A percentile compares a stretch with the other conserved stretches of the same genome.
Evolutionary conservation across 306 rosid species (phyloP).

Genomic region (Prunus dulcis): DNA sequence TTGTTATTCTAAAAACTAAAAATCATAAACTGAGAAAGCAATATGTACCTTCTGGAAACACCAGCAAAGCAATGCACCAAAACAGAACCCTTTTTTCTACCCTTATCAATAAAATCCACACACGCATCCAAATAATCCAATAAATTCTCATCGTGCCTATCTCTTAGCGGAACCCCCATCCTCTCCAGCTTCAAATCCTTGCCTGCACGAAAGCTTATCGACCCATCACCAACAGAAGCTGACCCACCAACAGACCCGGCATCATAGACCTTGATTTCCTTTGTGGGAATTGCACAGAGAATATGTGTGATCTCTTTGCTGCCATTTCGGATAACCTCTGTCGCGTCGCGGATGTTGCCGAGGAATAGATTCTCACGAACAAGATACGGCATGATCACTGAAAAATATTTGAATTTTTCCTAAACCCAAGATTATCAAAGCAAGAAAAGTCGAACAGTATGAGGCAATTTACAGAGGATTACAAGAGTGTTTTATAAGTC

Average conservation of each 20-base stretch:
- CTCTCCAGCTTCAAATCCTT: conserved; percentile 68
- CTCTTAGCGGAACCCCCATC: conserved; percentile 70
- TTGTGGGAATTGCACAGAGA: conserved; percentile 59
- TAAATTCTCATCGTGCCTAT: too few relatives aligned
- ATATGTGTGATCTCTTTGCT: conserved; percentile 54
- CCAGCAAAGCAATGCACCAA: too few relatives aligned
- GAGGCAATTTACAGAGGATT: too few relatives aligned
- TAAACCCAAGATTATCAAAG: not conserved
- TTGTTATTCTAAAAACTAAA: too few relatives aligned
- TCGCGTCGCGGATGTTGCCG: conserved; percentile 76
- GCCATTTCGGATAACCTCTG: conserved; percentile 57
- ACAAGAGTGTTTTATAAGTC: too few relatives aligned
- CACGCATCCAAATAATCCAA: too few relatives aligned
- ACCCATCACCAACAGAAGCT: conserved; percentile 27
- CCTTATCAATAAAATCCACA: too few relatives aligned
- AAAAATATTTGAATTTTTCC: not conserved
- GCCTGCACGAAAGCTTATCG: conserved; percentile 70
- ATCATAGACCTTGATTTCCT: conserved; percentile 58
- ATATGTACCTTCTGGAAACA: too few relatives aligned
- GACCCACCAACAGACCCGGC: conserved; percentile 29
- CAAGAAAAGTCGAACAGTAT: too few relatives aligned
- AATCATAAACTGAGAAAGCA: too few relatives aligned
- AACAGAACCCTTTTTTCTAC: too few relatives aligned
- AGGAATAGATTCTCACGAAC: conserved; percentile 81
- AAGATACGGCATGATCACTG: conserved; percentile 60